A percentile compares a stretch with the other conserved stretches of the same genome.
These are phyloP conservation scores for Beauveria australis DNA, from an alignment of 2,329 filamentous ascomycete genomes.

Conservation along the genomic window DNA sequence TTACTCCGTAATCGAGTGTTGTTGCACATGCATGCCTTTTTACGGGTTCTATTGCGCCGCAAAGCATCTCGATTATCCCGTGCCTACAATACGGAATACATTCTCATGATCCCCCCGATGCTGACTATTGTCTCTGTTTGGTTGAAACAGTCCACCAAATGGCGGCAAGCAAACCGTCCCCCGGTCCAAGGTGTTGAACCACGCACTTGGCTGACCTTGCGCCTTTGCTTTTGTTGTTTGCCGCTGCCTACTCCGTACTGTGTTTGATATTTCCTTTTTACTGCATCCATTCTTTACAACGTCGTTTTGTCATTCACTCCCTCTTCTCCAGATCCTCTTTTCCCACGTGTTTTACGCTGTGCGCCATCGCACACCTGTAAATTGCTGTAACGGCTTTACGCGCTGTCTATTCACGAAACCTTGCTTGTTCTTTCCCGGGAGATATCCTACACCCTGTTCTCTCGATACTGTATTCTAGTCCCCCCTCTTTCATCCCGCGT, in stretches of 20 bases:
- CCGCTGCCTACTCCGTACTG: background rate
- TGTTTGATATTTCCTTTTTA: background rate
- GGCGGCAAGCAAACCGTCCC: background rate
- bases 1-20: background rate
- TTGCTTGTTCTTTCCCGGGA: background rate
- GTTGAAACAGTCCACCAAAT: background rate
- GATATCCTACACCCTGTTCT: background rate
- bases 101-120: too few species aligned
- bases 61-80: background rate
- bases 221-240: background rate
- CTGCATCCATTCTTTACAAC: background rate
- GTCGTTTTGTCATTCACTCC: background rate
- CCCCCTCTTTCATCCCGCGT: background rate
- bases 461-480: background rate
- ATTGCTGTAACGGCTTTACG: background rate
- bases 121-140: background rate
- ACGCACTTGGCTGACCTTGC: background rate
- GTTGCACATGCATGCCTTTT: background rate
- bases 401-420: background rate
- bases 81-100: background rate
- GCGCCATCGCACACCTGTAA: background rate
- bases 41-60: background rate
- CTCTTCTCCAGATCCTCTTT: background rate
- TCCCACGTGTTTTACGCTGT: conserved; percentile 3
- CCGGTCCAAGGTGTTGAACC: background rate